Conservation (phyloP, 2,329 filamentous ascomycete genomes). For the Penicillium capsulatum region DNA sequence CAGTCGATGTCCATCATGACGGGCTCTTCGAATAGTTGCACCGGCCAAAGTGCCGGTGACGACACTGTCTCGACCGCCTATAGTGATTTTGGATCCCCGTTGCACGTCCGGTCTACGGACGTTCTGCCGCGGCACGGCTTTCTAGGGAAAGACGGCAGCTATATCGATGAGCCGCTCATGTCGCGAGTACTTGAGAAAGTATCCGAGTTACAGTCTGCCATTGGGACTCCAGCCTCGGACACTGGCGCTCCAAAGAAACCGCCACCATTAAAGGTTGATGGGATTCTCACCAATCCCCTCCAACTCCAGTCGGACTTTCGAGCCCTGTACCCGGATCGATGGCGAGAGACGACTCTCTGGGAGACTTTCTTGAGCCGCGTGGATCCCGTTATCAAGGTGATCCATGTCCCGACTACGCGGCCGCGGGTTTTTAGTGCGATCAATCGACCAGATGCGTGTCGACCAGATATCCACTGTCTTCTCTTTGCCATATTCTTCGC, state of each 20-base stretch:
- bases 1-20: slow-evolving; percentile 16
- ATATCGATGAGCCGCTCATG: slow-evolving; percentile 29
- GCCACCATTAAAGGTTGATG: slow-evolving; percentile 18
- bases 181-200: slow-evolving; percentile 28
- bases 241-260: slow-evolving; percentile 5
- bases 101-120: not conserved
- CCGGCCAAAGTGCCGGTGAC: not conserved
- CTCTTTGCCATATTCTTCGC: slow-evolving; percentile 29
- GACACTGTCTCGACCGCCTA: not conserved
- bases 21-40: not conserved
- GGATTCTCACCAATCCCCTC: slow-evolving; percentile 21
- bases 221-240: slow-evolving; percentile 13
- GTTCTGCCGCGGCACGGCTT: slow-evolving; percentile 12
- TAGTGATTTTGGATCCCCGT: not conserved
- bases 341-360: slow-evolving; percentile 28
- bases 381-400: slow-evolving; percentile 26
- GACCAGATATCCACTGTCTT: slow-evolving; percentile 21
- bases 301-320: slow-evolving; percentile 10
- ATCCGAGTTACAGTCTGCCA: slow-evolving; percentile 23
- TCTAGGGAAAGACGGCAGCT: slow-evolving; percentile 24
- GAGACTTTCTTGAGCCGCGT: slow-evolving; percentile 27
- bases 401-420: slow-evolving; percentile 29
- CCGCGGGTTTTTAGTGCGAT: slow-evolving; percentile 28
- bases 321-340: slow-evolving; percentile 18
- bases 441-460: slow-evolving; percentile 17